phyloP scores from a whole-genome alignment of 345 rosid genomes.

The Populus euphratica region DNA sequence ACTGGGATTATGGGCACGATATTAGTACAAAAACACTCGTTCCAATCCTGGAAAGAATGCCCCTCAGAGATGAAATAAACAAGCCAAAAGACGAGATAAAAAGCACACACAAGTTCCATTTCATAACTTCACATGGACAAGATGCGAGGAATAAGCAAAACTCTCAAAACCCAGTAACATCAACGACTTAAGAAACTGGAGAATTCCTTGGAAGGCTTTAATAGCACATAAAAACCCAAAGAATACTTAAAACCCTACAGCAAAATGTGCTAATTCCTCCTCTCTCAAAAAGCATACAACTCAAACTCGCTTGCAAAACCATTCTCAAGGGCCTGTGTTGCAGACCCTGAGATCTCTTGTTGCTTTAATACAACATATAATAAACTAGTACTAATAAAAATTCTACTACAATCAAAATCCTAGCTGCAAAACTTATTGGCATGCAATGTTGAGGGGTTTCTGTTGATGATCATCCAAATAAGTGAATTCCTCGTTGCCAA shows the following conservation, averaged over 20 bases:
- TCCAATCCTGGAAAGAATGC: not conserved
- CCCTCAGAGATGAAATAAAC: not conserved
- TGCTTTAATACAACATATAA: not conserved
- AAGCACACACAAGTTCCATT: not conserved
- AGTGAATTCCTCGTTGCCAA: conserved; percentile 42
- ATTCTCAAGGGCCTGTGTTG: conserved; percentile 19
- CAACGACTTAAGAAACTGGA: not conserved
- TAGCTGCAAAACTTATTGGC: conserved; percentile 89
- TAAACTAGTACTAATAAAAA: not conserved
- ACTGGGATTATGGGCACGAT: not conserved
- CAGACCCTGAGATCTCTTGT: conserved; percentile 19
- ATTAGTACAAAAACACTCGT: not conserved
- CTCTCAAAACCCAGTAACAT: not conserved
- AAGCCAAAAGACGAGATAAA: not conserved
- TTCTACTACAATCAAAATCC: conserved; percentile 15
- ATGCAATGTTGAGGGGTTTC: conserved; percentile 40
- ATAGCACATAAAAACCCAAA: conserved; percentile 64
- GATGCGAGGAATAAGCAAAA: conserved; percentile 11
- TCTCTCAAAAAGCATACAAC: conserved; percentile 15
- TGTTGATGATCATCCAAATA: conserved; percentile 30
- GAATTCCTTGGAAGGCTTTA: conserved; percentile 56
- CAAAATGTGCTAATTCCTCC: conserved; percentile 15
- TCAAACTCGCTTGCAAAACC: conserved; percentile 23
- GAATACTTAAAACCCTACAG: not conserved
- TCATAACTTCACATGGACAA: not conserved